Evolutionary conservation across 176 grass and related monocot species (phyloP), one percentile per base, ranked within the genome.

Genomic region (Stipa capillata): DNA sequence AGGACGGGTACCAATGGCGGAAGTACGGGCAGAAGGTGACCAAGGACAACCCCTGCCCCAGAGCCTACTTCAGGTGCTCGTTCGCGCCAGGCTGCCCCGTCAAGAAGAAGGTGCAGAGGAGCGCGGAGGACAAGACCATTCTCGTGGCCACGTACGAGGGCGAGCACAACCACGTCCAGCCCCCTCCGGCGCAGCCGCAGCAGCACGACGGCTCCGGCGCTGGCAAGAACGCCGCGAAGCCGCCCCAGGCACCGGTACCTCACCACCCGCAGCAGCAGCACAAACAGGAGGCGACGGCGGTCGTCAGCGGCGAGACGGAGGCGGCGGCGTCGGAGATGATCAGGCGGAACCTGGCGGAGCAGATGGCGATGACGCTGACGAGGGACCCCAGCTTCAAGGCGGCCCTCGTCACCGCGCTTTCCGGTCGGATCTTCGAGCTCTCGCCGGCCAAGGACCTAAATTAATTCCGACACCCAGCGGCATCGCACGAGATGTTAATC

Each of bases 11-110:
- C 76, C 94, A 97, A 65, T 97, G 94, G 94, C 74, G 91, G 65
- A 97, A 97, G 77, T 97, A 97, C 56, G 94, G 94, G 0, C 94
- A 97, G 73, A 97, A 97, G 84, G 94, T 97, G 6, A 97, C 94
- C 47, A 92, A 87, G 70, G 94, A 97, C 77, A 97, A 97, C 73
- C 94, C 94, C 9, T 94, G 82, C 66, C 94, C 94, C 11, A 48
- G 94, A 5, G 94, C 94, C 11, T 97, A 97, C 84, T 97, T 97
- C 74, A 80, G 89, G 16, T 97, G 94, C 76, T 94, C 94, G 0
- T 94, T 97, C 35, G 94, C 91, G 0, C 94, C 94, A 0, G 44
- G 79, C 3, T 97, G 94, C 82, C 85, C 84, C 0, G 94, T 97
- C 28, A 97, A 97, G 76, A 97, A 92, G 91, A 97, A 94, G 91